Evolutionary conservation across 129 eudicot genomes (phyloP).

Genomic region (Oenanthe sinensis): DNA sequence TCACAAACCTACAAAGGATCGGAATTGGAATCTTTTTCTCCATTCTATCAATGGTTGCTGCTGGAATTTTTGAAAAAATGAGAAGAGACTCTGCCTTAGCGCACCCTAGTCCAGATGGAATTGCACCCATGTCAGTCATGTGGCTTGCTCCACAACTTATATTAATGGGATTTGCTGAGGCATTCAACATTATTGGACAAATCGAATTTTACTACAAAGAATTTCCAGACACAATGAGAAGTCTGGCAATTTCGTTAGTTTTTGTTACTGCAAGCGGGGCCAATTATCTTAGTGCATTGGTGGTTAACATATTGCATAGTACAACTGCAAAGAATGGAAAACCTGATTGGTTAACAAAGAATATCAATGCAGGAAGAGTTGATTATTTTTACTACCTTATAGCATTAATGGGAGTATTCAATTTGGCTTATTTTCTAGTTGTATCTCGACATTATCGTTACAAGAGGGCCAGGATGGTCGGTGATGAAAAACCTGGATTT

Average conservation of each 20-base stretch:
- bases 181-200: constrained; percentile 65
- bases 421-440: constrained; percentile 51
- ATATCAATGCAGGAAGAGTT: constrained; percentile 54
- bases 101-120: constrained; percentile 31
- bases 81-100: constrained; percentile 45
- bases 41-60: constrained; percentile 58
- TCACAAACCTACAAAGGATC: constrained; percentile 69
- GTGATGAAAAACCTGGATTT: constrained; percentile 19
- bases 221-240: constrained; percentile 75
- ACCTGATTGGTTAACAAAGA: constrained; percentile 67
- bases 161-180: constrained; percentile 78
- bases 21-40: constrained; percentile 71
- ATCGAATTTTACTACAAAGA: constrained; percentile 83
- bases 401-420: constrained; percentile 60
- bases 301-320: constrained; percentile 48
- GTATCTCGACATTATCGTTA: constrained; percentile 48
- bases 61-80: constrained; percentile 56
- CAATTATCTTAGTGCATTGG: constrained; percentile 46
- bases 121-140: constrained; percentile 55
- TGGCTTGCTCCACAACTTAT: constrained; percentile 88
- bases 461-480: constrained; percentile 29
- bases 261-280: constrained; percentile 50
- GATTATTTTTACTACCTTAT: constrained; percentile 67
- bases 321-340: constrained; percentile 42
- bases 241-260: constrained; percentile 53